phyloP scores from a whole-genome alignment of 2,329 filamentous ascomycete species.

The Dactylonectria macrodidyma region DNA sequence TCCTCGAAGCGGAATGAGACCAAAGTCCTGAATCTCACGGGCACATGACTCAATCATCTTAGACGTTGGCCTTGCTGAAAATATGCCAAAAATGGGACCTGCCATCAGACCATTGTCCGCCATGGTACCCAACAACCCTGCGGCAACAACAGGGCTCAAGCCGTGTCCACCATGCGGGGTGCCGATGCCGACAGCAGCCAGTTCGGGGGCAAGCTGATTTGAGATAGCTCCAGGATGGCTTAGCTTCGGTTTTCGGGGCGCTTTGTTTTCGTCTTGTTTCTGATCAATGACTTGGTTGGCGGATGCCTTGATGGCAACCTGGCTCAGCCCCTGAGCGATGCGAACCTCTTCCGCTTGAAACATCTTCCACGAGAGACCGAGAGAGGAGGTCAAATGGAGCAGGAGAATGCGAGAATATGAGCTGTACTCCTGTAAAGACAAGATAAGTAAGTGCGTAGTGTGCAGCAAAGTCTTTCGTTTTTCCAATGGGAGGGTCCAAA shows the following conservation, averaged over 20 bases:
- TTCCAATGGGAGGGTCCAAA: slow-evolving; percentile 72
- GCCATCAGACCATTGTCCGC: slow-evolving; percentile 85
- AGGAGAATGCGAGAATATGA: slow-evolving; percentile 82
- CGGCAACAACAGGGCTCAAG: slow-evolving; percentile 80
- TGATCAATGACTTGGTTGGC: slow-evolving; percentile 49
- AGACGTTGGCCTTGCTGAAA: slow-evolving; percentile 84
- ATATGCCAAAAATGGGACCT: slow-evolving; percentile 92
- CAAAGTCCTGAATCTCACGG: slow-evolving; percentile 90
- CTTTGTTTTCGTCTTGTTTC: slow-evolving; percentile 73
- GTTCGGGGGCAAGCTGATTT: slow-evolving; percentile 80
- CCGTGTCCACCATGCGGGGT: slow-evolving; percentile 84
- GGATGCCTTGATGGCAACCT: slow-evolving; percentile 72
- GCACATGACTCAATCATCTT: slow-evolving; percentile 92
- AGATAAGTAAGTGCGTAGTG: slow-evolving; percentile 77
- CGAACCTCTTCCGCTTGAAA: slow-evolving; percentile 82
- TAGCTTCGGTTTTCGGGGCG: slow-evolving; percentile 80
- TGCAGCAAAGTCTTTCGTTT: slow-evolving; percentile 80
- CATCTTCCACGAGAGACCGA: slow-evolving; percentile 76
- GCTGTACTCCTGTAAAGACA: slow-evolving; percentile 84
- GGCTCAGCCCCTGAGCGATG: slow-evolving; percentile 81
- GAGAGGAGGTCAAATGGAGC: slow-evolving; percentile 77
- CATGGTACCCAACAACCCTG: slow-evolving; percentile 83
- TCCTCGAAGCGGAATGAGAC: slow-evolving; percentile 81
- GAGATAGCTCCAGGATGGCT: slow-evolving; percentile 61
- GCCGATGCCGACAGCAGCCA: slow-evolving; percentile 85